These are phyloP conservation scores for Circinella umbellata DNA, from an alignment of 371 early-diverging fungal species.

Conservation along the genomic window DNA sequence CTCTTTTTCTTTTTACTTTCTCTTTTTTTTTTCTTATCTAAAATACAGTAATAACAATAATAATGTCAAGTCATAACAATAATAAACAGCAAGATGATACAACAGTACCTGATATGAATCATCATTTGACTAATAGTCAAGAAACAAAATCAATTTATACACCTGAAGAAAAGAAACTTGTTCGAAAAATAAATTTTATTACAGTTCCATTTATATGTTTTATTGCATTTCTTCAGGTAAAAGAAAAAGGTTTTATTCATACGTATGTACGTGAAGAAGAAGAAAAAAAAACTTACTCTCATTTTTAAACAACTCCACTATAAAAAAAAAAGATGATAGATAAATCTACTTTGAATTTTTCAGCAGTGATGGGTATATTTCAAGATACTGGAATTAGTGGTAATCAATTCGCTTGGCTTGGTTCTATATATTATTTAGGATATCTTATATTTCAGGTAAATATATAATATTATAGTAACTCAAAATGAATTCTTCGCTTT, in stretches of 20 bases:
- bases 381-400: slow-evolving; percentile 25
- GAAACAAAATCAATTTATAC: slow-evolving; percentile 7
- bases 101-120: too few relatives aligned
- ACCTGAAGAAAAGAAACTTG: slow-evolving; percentile 37
- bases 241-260: too few relatives aligned
- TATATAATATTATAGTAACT: not conserved
- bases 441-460: slow-evolving; percentile 40
- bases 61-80: too few relatives aligned
- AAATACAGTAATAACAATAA: too few relatives aligned
- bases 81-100: too few relatives aligned
- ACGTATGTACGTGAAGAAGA: too few relatives aligned
- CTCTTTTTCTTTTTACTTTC: too few relatives aligned
- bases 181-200: slow-evolving; percentile 40
- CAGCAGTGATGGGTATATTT: slow-evolving; percentile 34
- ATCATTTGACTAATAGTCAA: too few relatives aligned
- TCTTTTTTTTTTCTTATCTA: too few relatives aligned
- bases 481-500: too few relatives aligned
- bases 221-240: slow-evolving; percentile 28
- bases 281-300: too few relatives aligned
- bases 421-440: slow-evolving; percentile 41
- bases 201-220: slow-evolving; percentile 23
- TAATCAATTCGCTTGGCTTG: slow-evolving; percentile 34
- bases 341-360: slow-evolving; percentile 33
- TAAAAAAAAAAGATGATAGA: slow-evolving; percentile 31
- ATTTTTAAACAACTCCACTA: not conserved